Evolutionary conservation across 2,329 filamentous ascomycete species (phyloP), one percentile per base, ranked within the genome.

Genomic region (Fusarium napiforme): DNA sequence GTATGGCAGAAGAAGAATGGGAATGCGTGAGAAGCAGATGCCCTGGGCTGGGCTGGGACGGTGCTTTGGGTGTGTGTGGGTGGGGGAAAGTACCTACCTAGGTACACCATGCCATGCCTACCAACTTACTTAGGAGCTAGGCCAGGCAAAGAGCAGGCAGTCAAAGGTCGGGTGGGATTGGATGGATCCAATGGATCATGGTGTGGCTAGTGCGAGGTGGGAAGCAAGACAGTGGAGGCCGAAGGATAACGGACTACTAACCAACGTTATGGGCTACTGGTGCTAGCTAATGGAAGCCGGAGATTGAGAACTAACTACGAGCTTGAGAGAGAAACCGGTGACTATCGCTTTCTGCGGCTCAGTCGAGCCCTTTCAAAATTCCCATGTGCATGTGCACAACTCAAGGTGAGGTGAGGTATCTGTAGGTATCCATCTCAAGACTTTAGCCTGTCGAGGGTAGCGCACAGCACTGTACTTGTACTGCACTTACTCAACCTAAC

Each of bases 1-100:
- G 57, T 73, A 73, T 71, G 70, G 70, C 36, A 71, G 46, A 71
- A 69, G 70, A 71, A 71, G 71, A 73, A 73, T 72, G 70, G 70
- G 70, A 73, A 73, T 73, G 70, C 52, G 60, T 52, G 61, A 71
- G 55, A 73, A 71, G 58, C 52, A 52, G 70, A 73, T 73, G 23
- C 23, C 50, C 50, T 58, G 30, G 21, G 30, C 10, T 32, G 39
- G 39, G 30, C 21, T 42, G 34, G 34, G 34, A 14, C 15, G 37
- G 26, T 45, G 30, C 30, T 47, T 34, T 57, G 55, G 36, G 53
- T 43, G 64, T 66, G 69, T 42, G 70, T 42, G 70, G 66, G 56
- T 65, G 71, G 67, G 70, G 65, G 65, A 47, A 52, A 56, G 67
- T 60, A 57, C 26, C 26, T 16, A 19, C 14, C n/a, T 60, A 30